Base-by-base conservation (phyloP, 805 yeast genomes). In the Candida michaelii region DNA sequence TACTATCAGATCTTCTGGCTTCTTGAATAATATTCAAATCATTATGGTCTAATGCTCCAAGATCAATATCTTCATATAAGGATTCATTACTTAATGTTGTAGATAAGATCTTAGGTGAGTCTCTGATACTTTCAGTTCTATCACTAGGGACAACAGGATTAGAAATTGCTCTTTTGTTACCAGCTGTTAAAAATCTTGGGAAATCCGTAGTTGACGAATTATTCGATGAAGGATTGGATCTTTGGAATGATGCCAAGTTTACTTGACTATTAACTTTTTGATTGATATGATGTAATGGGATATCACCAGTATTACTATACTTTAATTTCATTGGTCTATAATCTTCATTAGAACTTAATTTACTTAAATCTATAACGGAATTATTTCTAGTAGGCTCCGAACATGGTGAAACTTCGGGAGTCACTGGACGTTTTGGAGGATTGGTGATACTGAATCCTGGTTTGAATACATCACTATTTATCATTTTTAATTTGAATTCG, bases 331-430 rank as follows among this genome's bases (percentile, higher is more conserved):
- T 57, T 12, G 76, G 76, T 35, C 53, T 58, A 39, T 64, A 63
- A 27, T 65, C 63, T 11, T 64, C 71, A 39, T 65, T 60, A 46
- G 65, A 62, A 12, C 52, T 39, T 27, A 69, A 48, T 42, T 67
- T 67, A 19, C 64, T 51, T 37, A 70, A 56, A 47, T 70, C 73
- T 17, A 70, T 63, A 12, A 69, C 66, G 5, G 73, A 66, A 44
- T 70, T 70, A 37, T 60, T 55, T 40, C 72, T 51, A 10, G 73
- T 63, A 5, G 76, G 74, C 42, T 63, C 69, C 5, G 71, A 63
- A 21, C 49, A 59, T 17, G 76, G 76, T 15, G 73, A 66, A 1
- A 69, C 66, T 43, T 66, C 73, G 3, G 76, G 76, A 34, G 67
- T 59, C 7, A 62, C 53, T 4, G 73, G 73, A 30, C 54, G 55